These are phyloP conservation scores for Musa troglodytarum DNA, from an alignment of 176 grass and related monocot species.

Conservation along the genomic window DNA sequence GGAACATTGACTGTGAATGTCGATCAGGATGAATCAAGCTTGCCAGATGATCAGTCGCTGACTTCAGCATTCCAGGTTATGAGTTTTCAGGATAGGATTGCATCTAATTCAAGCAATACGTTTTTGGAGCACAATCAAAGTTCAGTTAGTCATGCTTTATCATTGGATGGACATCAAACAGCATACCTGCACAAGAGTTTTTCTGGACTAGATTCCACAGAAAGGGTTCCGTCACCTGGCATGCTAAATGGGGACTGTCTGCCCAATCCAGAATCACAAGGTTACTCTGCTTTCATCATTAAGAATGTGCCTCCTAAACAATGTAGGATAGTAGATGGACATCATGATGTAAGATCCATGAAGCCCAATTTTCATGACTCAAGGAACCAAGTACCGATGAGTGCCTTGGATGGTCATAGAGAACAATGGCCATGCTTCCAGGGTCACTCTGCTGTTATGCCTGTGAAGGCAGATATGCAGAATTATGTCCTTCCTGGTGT, in stretches of 20 bases:
- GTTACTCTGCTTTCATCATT: background rate
- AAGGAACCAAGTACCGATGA: slow-evolving; percentile 13
- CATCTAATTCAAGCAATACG: background rate
- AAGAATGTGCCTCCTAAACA: background rate
- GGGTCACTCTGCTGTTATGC: slow-evolving; percentile 9
- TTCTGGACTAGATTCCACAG: background rate
- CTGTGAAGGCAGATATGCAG: slow-evolving; percentile 15
- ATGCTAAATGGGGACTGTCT: background rate
- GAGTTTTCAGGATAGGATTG: slow-evolving; percentile 20
- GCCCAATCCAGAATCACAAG: background rate
- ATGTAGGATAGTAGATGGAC: background rate
- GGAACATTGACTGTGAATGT: background rate
- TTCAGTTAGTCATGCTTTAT: background rate
- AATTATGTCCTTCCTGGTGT: background rate
- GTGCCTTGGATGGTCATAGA: slow-evolving; percentile 15
- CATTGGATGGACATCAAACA: background rate
- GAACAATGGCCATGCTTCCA: slow-evolving; percentile 19
- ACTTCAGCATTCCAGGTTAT: slow-evolving; percentile 38
- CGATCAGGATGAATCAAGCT: slow-evolving; percentile 1
- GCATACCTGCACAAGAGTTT: background rate
- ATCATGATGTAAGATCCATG: slow-evolving; percentile 12
- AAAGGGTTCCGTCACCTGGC: background rate
- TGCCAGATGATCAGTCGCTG: slow-evolving; percentile 41
- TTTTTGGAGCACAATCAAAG: background rate
- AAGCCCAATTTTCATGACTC: slow-evolving; percentile 14